Percentiles rank a stretch among this genome's conserved stretches.
phyloP scores from a whole-genome alignment of 306 rosid genomes.

The Inga oerstediana region DNA sequence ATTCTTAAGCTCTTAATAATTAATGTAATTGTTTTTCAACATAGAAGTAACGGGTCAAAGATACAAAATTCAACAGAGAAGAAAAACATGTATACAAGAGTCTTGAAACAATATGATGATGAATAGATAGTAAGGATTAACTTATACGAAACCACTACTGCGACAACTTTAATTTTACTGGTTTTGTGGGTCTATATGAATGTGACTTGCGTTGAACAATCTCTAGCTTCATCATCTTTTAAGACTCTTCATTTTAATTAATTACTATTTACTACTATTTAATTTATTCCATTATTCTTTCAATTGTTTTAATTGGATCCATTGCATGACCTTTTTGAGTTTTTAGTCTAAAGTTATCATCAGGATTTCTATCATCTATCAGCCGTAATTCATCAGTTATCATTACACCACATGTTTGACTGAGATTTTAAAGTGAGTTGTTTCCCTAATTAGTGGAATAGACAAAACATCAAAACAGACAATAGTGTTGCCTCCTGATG shows the following conservation, averaged over 20 bases:
- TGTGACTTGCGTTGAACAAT: conserved; percentile 7
- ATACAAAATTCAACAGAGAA: background rate
- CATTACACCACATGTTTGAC: background rate
- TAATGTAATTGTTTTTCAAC: background rate
- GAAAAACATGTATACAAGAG: background rate
- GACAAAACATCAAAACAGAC: background rate
- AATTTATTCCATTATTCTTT: background rate
- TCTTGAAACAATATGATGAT: background rate
- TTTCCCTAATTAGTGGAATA: background rate
- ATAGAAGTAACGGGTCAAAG: background rate
- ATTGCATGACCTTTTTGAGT: background rate
- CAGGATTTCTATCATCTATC: background rate
- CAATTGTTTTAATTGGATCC: background rate
- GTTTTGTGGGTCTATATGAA: background rate
- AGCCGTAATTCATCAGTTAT: background rate
- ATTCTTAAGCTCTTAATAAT: background rate
- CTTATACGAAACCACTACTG: conserved; percentile 3
- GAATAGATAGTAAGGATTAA: background rate
- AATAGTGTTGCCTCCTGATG: too few relatives aligned
- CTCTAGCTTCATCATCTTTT: background rate
- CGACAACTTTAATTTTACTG: background rate
- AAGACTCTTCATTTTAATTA: background rate
- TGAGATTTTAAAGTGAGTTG: background rate
- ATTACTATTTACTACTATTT: background rate
- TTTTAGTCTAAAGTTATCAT: background rate